These are phyloP conservation scores for Alternaria brassicicola DNA, from an alignment of 2,329 filamentous ascomycete species.

Conservation along the genomic window DNA sequence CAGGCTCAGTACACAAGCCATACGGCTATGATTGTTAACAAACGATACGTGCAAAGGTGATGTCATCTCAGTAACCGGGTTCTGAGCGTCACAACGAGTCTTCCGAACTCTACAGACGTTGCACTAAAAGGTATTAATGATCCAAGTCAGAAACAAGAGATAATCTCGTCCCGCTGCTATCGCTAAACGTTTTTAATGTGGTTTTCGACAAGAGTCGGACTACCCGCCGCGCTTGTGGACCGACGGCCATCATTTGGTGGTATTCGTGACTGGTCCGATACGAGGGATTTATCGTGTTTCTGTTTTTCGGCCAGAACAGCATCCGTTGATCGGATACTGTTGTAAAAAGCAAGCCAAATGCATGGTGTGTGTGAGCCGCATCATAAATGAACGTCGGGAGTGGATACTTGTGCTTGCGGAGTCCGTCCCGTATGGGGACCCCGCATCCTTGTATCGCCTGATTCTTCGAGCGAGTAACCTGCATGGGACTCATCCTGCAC, in stretches of 20 bases:
- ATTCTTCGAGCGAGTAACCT: not conserved
- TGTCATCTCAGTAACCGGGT: conserved; percentile 17
- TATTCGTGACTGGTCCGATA: conserved; percentile 9
- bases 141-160: conserved; percentile 4
- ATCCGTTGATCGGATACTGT: not conserved
- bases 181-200: conserved; percentile 20
- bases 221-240: conserved; percentile 17
- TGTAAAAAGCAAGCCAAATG: not conserved
- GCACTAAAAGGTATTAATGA: conserved; percentile 25
- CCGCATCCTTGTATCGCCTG: conserved; percentile 7
- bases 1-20: conserved; percentile 34
- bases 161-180: not conserved
- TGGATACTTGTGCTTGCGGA: conserved; percentile 8
- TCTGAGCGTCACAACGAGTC: conserved; percentile 36
- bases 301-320: conserved; percentile 25
- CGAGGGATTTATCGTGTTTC: conserved; percentile 13
- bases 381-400: not conserved
- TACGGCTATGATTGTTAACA: not conserved
- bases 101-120: conserved; percentile 40
- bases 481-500: not conserved
- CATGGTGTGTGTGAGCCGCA: not conserved
- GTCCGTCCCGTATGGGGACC: conserved; percentile 14
- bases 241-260: conserved; percentile 6
- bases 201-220: conserved; percentile 20
- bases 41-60: not conserved